Conservation (phyloP, 805 yeast genomes). For the Saturnispora zaruensis region DNA sequence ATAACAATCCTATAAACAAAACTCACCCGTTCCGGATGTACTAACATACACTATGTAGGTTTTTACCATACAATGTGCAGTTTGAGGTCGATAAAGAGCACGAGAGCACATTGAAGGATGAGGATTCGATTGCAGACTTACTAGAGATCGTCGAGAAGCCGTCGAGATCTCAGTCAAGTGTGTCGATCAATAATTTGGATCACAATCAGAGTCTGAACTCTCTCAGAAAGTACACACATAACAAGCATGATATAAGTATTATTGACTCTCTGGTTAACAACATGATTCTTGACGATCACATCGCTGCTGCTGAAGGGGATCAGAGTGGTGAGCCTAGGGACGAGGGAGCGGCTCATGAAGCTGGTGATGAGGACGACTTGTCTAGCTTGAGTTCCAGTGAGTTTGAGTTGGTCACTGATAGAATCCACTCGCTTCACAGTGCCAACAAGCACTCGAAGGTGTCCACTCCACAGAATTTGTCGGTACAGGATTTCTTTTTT, state of each 20-base stretch:
- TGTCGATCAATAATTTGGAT: neutral
- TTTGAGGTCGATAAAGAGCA: slow-evolving; percentile 35
- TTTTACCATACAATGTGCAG: slow-evolving; percentile 71
- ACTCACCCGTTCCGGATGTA: neutral
- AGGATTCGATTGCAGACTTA: slow-evolving; percentile 18
- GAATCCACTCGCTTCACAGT: slow-evolving; percentile 4
- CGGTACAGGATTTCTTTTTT: slow-evolving; percentile 49
- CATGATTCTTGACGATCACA: neutral
- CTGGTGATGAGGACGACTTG: slow-evolving; percentile 14
- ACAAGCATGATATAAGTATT: slow-evolving; percentile 7
- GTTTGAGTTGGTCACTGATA: neutral
- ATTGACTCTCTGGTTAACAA: slow-evolving; percentile 2
- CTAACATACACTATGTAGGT: slow-evolving; percentile 32
- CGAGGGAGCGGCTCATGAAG: neutral
- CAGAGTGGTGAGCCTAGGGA: neutral
- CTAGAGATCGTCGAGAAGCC: slow-evolving; percentile 20
- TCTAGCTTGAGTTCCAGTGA: slow-evolving; percentile 6
- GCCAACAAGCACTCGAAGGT: neutral
- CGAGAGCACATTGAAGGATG: slow-evolving; percentile 10
- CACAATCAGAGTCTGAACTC: neutral
- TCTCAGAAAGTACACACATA: neutral
- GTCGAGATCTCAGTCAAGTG: neutral
- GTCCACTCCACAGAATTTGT: slow-evolving; percentile 20
- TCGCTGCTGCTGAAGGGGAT: neutral
- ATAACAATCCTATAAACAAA: neutral